phyloP scores from a whole-genome alignment of 2,329 filamentous ascomycete species.

The Waltergamsia citrina region DNA sequence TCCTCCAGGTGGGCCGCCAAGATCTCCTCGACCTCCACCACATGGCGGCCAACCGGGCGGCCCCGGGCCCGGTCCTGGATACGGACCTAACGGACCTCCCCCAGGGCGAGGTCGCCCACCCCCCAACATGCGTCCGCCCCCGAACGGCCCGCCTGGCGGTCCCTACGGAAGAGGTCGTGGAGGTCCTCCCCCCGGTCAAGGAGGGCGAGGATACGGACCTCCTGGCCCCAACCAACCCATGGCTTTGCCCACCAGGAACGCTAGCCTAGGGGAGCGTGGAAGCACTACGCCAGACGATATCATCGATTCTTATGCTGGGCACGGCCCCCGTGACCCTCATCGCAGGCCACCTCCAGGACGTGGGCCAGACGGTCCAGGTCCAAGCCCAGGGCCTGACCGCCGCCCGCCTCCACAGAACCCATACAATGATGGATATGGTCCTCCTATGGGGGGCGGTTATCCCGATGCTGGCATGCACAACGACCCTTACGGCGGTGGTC shows the following conservation, averaged over 20 bases:
- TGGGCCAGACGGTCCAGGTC: neutral
- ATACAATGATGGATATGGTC: neutral
- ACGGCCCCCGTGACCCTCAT: conserved; percentile 12
- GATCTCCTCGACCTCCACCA: conserved; percentile 3
- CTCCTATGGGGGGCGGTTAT: neutral
- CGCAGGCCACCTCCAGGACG: conserved; percentile 11
- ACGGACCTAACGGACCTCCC: neutral
- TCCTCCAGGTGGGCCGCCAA: conserved; percentile 8
- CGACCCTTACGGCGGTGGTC: neutral
- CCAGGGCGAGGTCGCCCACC: neutral
- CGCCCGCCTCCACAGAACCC: neutral
- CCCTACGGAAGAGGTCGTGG: conserved; percentile 3
- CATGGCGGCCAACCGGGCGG: neutral
- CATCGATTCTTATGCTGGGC: conserved; percentile 26
- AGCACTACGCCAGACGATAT: conserved; percentile 26
- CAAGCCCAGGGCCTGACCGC: neutral
- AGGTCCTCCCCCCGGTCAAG: neutral
- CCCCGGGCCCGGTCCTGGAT: neutral
- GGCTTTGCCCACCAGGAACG: conserved; percentile 15
- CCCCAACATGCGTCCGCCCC: conserved; percentile 6
- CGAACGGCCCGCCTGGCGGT: conserved; percentile 5
- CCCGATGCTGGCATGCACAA: neutral
- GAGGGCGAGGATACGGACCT: conserved; percentile 9
- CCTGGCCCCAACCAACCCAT: conserved; percentile 17
- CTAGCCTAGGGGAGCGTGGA: conserved; percentile 12